These are phyloP conservation scores for Alternaria sp. DNA, from an alignment of 2,329 filamentous ascomycete genomes.

Conservation along the genomic window DNA sequence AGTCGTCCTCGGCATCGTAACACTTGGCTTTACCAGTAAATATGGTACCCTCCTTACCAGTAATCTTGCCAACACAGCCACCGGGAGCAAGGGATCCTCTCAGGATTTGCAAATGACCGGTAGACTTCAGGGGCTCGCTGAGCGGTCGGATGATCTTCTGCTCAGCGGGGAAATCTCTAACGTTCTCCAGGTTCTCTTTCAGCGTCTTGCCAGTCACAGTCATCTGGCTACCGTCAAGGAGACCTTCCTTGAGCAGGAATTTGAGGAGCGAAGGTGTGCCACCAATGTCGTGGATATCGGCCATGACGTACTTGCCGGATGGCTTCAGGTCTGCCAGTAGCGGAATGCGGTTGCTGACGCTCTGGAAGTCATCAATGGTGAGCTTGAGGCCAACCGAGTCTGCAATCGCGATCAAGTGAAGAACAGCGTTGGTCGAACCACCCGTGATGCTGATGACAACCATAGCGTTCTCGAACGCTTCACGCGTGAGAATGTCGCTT, in stretches of 20 bases:
- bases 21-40: slow-evolving; percentile 76
- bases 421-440: slow-evolving; percentile 61
- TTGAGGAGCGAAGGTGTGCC: slow-evolving; percentile 61
- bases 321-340: slow-evolving; percentile 63
- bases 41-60: slow-evolving; percentile 74
- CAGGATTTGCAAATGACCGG: slow-evolving; percentile 78
- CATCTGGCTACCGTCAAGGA: slow-evolving; percentile 59
- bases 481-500: slow-evolving; percentile 59
- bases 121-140: slow-evolving; percentile 73
- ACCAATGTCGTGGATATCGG: slow-evolving; percentile 67
- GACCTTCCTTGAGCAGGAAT: slow-evolving; percentile 59
- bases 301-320: slow-evolving; percentile 63
- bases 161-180: slow-evolving; percentile 70
- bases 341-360: slow-evolving; percentile 60
- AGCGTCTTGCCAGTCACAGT: slow-evolving; percentile 62
- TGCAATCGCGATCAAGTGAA: slow-evolving; percentile 62
- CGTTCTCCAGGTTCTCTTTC: slow-evolving; percentile 61
- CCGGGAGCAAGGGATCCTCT: slow-evolving; percentile 74
- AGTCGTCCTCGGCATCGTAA: slow-evolving; percentile 74
- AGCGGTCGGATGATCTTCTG: slow-evolving; percentile 76
- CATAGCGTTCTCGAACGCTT: slow-evolving; percentile 63
- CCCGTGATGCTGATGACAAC: slow-evolving; percentile 61
- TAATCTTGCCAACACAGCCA: slow-evolving; percentile 78
- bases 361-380: slow-evolving; percentile 62
- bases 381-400: slow-evolving; percentile 61